These are phyloP conservation scores for Colletotrichum tamarilloi DNA, from an alignment of 2,329 filamentous ascomycete species.

Conservation along the genomic window DNA sequence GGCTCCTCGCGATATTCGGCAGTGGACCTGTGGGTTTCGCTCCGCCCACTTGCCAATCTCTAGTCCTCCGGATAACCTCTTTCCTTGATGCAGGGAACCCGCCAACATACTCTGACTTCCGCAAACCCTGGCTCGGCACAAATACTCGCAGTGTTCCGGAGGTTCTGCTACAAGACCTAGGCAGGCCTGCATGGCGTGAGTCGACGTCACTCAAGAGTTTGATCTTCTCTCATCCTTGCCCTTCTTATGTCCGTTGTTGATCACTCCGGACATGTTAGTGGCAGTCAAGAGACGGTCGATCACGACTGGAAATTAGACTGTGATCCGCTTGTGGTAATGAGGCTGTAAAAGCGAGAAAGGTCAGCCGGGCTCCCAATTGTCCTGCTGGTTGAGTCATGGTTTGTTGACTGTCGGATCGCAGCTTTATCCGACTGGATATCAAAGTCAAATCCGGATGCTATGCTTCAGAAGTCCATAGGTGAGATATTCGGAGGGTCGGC, in stretches of 20 bases:
- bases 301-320: not conserved
- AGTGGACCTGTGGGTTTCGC: not conserved
- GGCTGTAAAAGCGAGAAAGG: constrained; percentile 1
- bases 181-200: not conserved
- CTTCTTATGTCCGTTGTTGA: not conserved
- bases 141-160: constrained; percentile 19
- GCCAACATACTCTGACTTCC: not conserved
- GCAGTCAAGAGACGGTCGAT: not conserved
- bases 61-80: constrained; percentile 12
- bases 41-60: not conserved
- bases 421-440: not conserved
- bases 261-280: not conserved
- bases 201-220: constrained; percentile 23
- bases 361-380: not conserved
- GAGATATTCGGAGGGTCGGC: no score
- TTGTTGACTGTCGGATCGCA: constrained; percentile 11
- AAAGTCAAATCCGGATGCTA: not conserved
- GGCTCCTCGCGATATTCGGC: constrained; percentile 12
- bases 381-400: constrained; percentile 18
- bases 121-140: constrained; percentile 19
- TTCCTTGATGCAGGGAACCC: constrained; percentile 29
- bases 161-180: constrained; percentile 19
- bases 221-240: constrained; percentile 5
- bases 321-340: constrained; percentile 3
- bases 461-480: not conserved